Evolutionary conservation across 2,329 filamentous ascomycete species (phyloP).

Genomic region (Chaetoscypha palmicola): DNA sequence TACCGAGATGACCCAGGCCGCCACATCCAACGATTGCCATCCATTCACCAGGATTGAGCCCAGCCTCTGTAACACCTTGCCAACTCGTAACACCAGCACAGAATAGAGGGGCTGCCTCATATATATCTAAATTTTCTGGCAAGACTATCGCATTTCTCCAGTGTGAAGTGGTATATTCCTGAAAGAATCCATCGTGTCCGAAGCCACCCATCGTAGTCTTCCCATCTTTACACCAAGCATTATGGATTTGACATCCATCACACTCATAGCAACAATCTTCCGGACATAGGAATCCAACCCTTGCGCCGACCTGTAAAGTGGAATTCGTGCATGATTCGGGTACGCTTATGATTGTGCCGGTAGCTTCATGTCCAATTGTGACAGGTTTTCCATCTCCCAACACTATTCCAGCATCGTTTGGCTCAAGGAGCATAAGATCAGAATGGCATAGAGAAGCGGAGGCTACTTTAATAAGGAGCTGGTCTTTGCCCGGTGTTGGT

Average conservation of each 20-base stretch:
- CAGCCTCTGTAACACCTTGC: slow-evolving; percentile 12
- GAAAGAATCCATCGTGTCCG: slow-evolving; percentile 38
- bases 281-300: slow-evolving; percentile 14
- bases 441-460: slow-evolving; percentile 36
- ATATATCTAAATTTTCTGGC: slow-evolving; percentile 32
- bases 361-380: slow-evolving; percentile 18
- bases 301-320: slow-evolving; percentile 11
- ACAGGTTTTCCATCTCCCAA: slow-evolving; percentile 7
- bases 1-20: slow-evolving; percentile 19
- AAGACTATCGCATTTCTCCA: slow-evolving; percentile 38
- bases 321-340: slow-evolving; percentile 9
- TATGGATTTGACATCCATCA: slow-evolving; percentile 39
- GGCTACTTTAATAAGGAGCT: slow-evolving; percentile 34
- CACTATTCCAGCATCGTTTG: slow-evolving; percentile 5
- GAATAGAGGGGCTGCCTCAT: slow-evolving; percentile 37
- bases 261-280: slow-evolving; percentile 27
- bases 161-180: slow-evolving; percentile 41
- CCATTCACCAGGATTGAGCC: slow-evolving; percentile 15
- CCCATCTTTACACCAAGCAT: slow-evolving; percentile 34
- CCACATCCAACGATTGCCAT: slow-evolving; percentile 20
- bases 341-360: slow-evolving; percentile 12
- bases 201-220: slow-evolving; percentile 38
- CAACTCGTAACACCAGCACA: slow-evolving; percentile 42
- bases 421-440: slow-evolving; percentile 28
- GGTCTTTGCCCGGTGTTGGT: slow-evolving; percentile 35